Base-by-base conservation (phyloP, 2,329 filamentous ascomycete genomes). In the Phaeosphaeriaceae sp. region DNA sequence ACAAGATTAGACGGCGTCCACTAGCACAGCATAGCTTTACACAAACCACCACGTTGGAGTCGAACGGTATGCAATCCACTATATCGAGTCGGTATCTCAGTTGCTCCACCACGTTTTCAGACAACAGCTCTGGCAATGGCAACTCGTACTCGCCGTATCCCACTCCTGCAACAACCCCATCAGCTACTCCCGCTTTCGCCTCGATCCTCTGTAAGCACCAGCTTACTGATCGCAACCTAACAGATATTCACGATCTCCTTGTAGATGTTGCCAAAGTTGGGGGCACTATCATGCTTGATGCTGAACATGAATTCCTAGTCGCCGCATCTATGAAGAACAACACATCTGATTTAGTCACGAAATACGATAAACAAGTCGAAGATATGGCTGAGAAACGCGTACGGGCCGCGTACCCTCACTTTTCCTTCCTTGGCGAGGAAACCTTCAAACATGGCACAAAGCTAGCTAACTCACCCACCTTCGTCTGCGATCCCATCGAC, bases 351-450 rank as follows among this genome's bases (percentile, higher is more conserved):
- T 70, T 82, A 2, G 81, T 84, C 32, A 83, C 81, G 1, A 76
- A 79, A 49, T 82, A 81, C 48, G 81, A 84, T 65, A 77, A 76
- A 41, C 78, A 79, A 1, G 77, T 83, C 5, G 81, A 84, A 54
- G 69, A 67, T 1, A 79, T 80, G 75, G 77, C 83, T 17, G 76
- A 75, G 6, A 53, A 63, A 0, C 68, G 70, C 3, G 69, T 83
- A n/a, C 66, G 61, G 20, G 48, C 66, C 2, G 70, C 70, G 46
- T 83, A 80, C 48, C 81, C 81, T 0, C 32, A 68, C 26, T 79
- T 77, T 51, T 61, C 67, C 57, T 75, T 74, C 44, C 62, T 74
- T 0, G 72, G 72, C n/a, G 72, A 75, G 45, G 71, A 75, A 49
- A 66, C 67, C 0, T 67, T 60, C 56, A 70, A 67, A 39, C 52